Evolutionary conservation across 495 filamentous ascomycete genomes (phyloP).

Genomic region (Daldinia caldariorum): DNA sequence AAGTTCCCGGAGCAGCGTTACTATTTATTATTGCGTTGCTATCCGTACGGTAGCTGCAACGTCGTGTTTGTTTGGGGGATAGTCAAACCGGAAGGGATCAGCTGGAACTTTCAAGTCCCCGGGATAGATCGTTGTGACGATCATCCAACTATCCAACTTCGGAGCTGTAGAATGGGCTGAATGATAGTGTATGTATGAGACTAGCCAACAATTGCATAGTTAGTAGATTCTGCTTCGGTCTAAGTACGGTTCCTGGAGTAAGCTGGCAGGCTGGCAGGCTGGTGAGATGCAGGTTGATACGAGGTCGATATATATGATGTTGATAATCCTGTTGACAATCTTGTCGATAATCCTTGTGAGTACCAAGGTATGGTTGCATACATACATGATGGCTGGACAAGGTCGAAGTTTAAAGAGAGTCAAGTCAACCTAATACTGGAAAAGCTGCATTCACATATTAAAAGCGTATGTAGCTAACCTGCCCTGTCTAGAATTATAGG

Average conservation of each 20-base stretch:
- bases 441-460: slow-evolving; percentile 10
- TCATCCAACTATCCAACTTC: slow-evolving; percentile 14
- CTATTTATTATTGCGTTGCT: slow-evolving; percentile 25
- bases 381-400: background rate
- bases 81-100: slow-evolving; percentile 34
- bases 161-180: slow-evolving; percentile 16
- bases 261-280: no score
- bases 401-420: background rate
- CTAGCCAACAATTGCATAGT: no score
- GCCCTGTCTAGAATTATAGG: background rate
- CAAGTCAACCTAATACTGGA: slow-evolving; percentile 10
- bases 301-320: background rate
- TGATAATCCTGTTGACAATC: background rate
- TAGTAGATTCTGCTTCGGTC: background rate
- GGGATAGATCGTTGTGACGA: slow-evolving; percentile 37
- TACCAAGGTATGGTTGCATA: background rate
- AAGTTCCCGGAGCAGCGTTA: slow-evolving; percentile 11
- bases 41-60: slow-evolving; percentile 9
- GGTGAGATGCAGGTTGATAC: background rate
- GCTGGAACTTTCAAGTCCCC: slow-evolving; percentile 23
- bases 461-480: background rate
- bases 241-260: background rate
- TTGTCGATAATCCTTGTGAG: background rate
- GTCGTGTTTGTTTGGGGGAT: slow-evolving; percentile 23
- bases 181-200: background rate